Evolutionary conservation across 305 asterid genomes (phyloP).

Genomic region (Fraxinus dipetala): DNA sequence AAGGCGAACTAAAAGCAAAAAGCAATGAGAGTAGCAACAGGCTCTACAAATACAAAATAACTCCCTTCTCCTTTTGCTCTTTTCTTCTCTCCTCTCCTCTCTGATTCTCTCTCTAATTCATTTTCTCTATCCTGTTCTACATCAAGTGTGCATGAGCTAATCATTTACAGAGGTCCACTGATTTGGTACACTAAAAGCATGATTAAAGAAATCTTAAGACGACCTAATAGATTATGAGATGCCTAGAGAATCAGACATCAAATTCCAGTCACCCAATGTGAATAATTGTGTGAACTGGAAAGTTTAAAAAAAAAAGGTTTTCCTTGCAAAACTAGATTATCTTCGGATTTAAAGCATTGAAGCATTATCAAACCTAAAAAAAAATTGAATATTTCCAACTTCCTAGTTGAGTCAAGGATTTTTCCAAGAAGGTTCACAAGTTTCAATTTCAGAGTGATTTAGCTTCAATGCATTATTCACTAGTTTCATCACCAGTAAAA

Average conservation of each 20-base stretch:
- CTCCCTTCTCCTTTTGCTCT: neutral
- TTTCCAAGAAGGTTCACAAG: conserved; percentile 6
- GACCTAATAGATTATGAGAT: neutral
- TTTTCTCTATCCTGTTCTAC: neutral
- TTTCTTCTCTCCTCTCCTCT: neutral
- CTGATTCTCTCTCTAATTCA: neutral
- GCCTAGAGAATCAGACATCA: neutral
- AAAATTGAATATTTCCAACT: neutral
- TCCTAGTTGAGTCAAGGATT: conserved; percentile 6
- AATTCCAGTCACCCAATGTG: neutral
- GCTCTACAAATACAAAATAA: neutral
- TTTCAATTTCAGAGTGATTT: neutral
- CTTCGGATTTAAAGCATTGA: neutral
- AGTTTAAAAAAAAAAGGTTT: neutral
- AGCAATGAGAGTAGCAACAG: neutral
- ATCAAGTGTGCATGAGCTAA: neutral
- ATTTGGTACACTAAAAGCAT: conserved; percentile 6
- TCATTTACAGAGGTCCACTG: neutral
- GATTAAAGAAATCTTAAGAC: neutral
- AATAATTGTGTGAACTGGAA: neutral
- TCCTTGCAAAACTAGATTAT: neutral
- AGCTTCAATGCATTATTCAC: neutral
- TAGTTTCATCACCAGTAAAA: conserved; percentile 2
- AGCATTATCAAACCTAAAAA: conserved; percentile 1
- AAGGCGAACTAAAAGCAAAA: neutral